These are phyloP conservation scores for Crucibulum laeve DNA, from an alignment of 768 basidiomycete species.

Conservation along the genomic window DNA sequence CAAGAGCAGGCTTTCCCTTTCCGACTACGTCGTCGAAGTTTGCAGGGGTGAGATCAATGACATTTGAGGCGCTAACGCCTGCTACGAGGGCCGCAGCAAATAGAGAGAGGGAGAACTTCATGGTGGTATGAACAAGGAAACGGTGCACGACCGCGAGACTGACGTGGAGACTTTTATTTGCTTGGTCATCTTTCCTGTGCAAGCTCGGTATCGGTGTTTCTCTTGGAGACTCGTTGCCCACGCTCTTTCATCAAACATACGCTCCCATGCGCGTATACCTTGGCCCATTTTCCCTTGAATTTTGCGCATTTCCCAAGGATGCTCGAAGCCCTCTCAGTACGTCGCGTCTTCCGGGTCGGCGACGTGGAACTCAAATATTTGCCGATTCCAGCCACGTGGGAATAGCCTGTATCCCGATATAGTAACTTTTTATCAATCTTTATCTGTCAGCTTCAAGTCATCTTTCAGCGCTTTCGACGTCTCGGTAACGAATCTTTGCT, in stretches of 20 bases:
- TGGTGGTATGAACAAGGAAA: conserved; percentile 30
- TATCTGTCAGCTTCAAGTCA: conserved; percentile 10
- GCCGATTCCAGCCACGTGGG: conserved; percentile 7
- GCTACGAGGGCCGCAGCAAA: conserved; percentile 54
- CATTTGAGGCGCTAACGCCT: conserved; percentile 69
- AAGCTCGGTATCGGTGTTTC: background rate
- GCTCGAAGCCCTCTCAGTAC: too few species aligned
- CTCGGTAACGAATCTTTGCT: conserved; percentile 3
- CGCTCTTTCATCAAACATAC: too few species aligned
- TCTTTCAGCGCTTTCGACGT: background rate
- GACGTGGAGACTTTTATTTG: conserved; percentile 28
- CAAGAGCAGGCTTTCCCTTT: conserved; percentile 75
- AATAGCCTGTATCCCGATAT: conserved; percentile 19
- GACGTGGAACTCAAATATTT: background rate
- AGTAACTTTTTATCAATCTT: conserved; percentile 17
- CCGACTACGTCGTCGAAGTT: conserved; percentile 79
- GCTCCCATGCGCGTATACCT: too few species aligned
- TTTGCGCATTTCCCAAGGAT: too few species aligned
- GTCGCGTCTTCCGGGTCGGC: background rate
- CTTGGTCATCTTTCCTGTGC: conserved; percentile 24
- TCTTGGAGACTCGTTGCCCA: background rate
- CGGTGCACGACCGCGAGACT: conserved; percentile 13
- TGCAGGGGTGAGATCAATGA: conserved; percentile 68
- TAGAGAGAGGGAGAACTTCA: conserved; percentile 56
- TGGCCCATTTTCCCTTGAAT: too few species aligned